These are phyloP conservation scores for Geranium brycei DNA, from an alignment of 345 rosid species.

Conservation along the genomic window DNA sequence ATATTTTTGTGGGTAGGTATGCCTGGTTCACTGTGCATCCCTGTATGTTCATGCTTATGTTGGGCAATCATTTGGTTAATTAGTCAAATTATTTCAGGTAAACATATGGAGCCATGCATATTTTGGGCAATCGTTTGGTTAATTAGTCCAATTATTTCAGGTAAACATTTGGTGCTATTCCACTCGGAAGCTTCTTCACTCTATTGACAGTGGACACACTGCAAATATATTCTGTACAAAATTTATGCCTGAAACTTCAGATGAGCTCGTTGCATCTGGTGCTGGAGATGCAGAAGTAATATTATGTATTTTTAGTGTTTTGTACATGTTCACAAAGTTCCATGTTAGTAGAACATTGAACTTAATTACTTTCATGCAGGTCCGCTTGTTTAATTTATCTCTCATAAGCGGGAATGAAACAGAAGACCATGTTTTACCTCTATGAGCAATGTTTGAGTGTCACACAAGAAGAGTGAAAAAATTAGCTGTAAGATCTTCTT, in stretches of 20 bases:
- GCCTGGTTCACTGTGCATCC: no score
- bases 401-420: slow-evolving; percentile 36
- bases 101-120: slow-evolving; percentile 62
- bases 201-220: slow-evolving; percentile 78
- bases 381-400: slow-evolving; percentile 67
- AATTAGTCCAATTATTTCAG: slow-evolving; percentile 20
- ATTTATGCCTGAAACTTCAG: slow-evolving; percentile 91
- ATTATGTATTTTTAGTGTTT: slow-evolving; percentile 6
- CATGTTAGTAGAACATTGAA: slow-evolving; percentile 9
- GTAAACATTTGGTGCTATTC: slow-evolving; percentile 75
- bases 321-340: slow-evolving; percentile 2
- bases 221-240: slow-evolving; percentile 88
- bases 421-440: slow-evolving; percentile 47
- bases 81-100: slow-evolving; percentile 26
- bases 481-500: slow-evolving; percentile 58
- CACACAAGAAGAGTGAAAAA: slow-evolving; percentile 90
- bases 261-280: slow-evolving; percentile 80
- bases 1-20: no score
- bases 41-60: no score
- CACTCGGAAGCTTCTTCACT: slow-evolving; percentile 63
- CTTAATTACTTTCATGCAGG: slow-evolving; percentile 29
- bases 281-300: slow-evolving; percentile 96
- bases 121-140: not conserved
- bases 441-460: slow-evolving; percentile 67
- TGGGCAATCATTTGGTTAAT: not conserved